Percentiles rank a stretch among this genome's conserved stretches.
Evolutionary conservation across 306 rosid species (phyloP).

Genomic region (Fragaria vesca): DNA sequence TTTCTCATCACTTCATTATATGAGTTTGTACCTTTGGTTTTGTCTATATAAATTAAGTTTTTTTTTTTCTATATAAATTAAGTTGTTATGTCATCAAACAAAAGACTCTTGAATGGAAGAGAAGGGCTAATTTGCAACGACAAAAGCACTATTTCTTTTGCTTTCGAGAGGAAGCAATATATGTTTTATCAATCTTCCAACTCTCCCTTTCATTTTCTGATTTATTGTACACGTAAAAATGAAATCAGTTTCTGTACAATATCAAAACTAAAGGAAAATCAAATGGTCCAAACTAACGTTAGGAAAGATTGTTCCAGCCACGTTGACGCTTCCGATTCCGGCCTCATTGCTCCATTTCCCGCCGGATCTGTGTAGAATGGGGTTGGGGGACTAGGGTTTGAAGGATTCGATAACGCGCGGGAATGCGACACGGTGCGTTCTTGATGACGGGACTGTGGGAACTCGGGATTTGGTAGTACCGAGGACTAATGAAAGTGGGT

Average conservation of each 20-base stretch:
- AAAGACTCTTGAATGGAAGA: neutral
- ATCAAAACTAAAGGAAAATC: neutral
- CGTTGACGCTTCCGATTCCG: too few relatives aligned
- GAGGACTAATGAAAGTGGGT: constrained; percentile 9
- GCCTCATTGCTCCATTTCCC: too few relatives aligned
- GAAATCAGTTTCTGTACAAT: neutral
- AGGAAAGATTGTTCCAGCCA: too few relatives aligned
- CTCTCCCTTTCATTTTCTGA: neutral
- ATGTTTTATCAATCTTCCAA: neutral
- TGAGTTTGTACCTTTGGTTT: neutral
- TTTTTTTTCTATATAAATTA: too few relatives aligned
- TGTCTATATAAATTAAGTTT: neutral
- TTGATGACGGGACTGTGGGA: neutral
- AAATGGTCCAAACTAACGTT: neutral
- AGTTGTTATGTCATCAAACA: constrained; percentile 14
- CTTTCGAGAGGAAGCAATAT: neutral
- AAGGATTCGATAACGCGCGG: too few relatives aligned
- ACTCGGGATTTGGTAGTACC: neutral
- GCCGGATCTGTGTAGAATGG: too few relatives aligned
- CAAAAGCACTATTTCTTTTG: neutral
- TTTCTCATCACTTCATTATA: neutral
- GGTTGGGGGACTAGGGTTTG: too few relatives aligned
- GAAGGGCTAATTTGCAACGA: too few relatives aligned
- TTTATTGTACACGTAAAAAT: neutral
- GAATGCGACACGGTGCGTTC: too few relatives aligned